phyloP scores from a whole-genome alignment of 2,329 filamentous ascomycete species.

The Ceratocystis diversiconidia region DNA sequence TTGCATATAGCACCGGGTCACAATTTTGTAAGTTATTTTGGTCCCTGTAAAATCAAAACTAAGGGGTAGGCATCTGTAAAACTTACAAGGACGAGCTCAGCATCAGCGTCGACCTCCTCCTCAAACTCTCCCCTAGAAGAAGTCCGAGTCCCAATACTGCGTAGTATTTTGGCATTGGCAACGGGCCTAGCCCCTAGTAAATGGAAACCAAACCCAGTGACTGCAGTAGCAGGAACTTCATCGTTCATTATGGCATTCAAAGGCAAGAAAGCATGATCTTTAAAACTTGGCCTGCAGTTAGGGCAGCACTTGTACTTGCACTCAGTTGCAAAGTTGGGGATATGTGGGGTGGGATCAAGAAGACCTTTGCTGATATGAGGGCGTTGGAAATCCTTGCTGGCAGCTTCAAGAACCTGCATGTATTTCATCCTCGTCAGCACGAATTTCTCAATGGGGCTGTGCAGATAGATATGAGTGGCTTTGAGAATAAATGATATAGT shows the following conservation, averaged over 20 bases:
- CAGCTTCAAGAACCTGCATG: conserved; percentile 21
- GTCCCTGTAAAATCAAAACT: background rate
- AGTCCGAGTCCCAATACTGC: background rate
- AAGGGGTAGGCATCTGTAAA: background rate
- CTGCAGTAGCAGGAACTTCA: conserved; percentile 36
- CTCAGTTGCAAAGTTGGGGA: conserved; percentile 16
- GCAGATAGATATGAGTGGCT: conserved; percentile 5
- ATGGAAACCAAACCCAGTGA: conserved; percentile 40
- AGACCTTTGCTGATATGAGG: conserved; percentile 19
- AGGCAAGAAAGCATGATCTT: conserved; percentile 35
- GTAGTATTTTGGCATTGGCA: conserved; percentile 25
- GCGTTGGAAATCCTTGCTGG: conserved; percentile 18
- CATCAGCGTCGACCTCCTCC: background rate
- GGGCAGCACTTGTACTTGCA: conserved; percentile 27
- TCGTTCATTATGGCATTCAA: conserved; percentile 36
- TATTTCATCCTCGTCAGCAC: conserved; percentile 21
- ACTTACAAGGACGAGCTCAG: background rate
- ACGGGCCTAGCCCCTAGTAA: conserved; percentile 31
- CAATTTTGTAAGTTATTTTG: background rate
- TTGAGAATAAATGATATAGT: conserved; percentile 13
- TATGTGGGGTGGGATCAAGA: conserved; percentile 21
- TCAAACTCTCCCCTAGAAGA: background rate
- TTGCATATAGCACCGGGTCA: background rate
- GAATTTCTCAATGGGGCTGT: conserved; percentile 17
- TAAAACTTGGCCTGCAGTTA: conserved; percentile 32